Base-by-base conservation (phyloP, 2,329 filamentous ascomycete genomes). In the Phyllosticta paracitricarpa region DNA sequence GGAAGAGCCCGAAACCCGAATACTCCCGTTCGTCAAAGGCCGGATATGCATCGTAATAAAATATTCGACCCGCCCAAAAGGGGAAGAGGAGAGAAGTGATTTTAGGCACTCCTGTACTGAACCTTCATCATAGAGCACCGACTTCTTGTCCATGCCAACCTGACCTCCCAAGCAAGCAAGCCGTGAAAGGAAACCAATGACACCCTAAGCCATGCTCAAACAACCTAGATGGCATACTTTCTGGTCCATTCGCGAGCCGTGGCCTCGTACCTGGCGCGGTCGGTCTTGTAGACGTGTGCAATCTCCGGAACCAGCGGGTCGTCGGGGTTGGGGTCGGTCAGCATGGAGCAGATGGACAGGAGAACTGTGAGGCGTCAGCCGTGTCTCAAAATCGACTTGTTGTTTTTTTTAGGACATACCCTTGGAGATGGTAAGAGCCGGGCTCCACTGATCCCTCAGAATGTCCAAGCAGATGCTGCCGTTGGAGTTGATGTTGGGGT, bases 401-500 rank as follows among this genome's bases (percentile, higher is more conserved):
- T 30, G 2, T 8, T 28, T 30, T 51, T 19, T 19, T 4, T 14
- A 55, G 64, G 28, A 8, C 78, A 62, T 80, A 96, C 94, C 94
- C 86, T 99, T 99, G 64, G 91, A 96, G 72, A 99, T 97, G 68
- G 94, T 99, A 78, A 99, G 82, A 67, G 94, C 94, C 52, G 94
- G 94, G 77, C 92, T 97, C 94, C 94, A 99, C 81, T 99, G 94
- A 78, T 99, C 94, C 81, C 94, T 87, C 73, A 99, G 82, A 74
- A 99, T 99, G 74, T 99, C 94, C 76, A 99, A 81, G 78, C 94
- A 99, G 79, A 99, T 99, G 79, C 92, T 97, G 78, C 94, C 94
- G 78, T 97, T 97, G 69, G 91, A 96, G 86, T 99, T 99, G 91
- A 99, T 99, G 81, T 99, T 99, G 72, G 94, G 94, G 81, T 99